Percentiles rank a stretch among this genome's conserved stretches.
These are phyloP conservation scores for Stentor coeruleus DNA, from an alignment of 73 alveolate species.

Conservation along the genomic window DNA sequence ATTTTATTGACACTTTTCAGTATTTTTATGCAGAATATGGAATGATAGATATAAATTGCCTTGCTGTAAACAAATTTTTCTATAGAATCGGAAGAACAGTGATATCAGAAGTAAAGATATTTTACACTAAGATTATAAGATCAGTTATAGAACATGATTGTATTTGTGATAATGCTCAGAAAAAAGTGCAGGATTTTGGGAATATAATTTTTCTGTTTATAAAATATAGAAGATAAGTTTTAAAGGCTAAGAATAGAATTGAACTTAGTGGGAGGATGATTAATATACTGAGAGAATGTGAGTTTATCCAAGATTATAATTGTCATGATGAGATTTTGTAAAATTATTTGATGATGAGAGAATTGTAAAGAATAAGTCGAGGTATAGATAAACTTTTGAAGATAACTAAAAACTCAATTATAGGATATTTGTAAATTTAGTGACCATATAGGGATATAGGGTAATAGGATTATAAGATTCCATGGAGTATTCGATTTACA, in stretches of 20 bases:
- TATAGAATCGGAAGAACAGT: neutral
- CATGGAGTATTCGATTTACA: neutral
- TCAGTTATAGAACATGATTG: neutral
- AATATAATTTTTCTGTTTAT: neutral
- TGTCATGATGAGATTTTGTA: neutral
- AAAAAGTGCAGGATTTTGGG: neutral
- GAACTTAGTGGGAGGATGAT: neutral
- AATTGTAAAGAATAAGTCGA: neutral
- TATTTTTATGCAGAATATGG: constrained; percentile 79
- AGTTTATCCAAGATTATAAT: neutral
- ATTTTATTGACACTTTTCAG: constrained; percentile 68
- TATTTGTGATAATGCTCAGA: neutral
- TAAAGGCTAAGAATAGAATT: neutral
- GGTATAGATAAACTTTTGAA: neutral
- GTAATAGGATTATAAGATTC: neutral
- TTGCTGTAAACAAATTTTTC: constrained; percentile 28
- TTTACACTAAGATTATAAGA: neutral
- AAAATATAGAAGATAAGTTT: neutral
- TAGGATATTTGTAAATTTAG: neutral
- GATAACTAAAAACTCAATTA: neutral
- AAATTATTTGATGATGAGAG: neutral
- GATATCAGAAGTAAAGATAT: neutral
- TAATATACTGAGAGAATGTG: neutral
- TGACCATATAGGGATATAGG: neutral
- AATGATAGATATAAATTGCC: constrained; percentile 73